Conservation (phyloP, 2,329 filamentous ascomycete genomes). For the Gyromitra esculenta region DNA sequence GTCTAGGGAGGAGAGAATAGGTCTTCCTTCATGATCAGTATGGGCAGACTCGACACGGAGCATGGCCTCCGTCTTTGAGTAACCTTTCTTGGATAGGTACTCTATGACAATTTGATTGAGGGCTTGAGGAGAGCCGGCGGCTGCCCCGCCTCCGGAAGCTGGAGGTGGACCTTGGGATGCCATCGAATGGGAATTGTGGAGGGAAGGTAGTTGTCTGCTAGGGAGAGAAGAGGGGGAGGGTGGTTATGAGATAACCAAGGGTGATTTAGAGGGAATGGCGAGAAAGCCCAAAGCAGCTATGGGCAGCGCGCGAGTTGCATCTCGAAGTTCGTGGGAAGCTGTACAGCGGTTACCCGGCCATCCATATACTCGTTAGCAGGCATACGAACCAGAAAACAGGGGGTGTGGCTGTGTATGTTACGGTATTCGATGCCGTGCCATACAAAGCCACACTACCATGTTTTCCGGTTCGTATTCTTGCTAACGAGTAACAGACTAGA, state of each 20-base stretch:
- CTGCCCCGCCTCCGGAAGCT: constrained; percentile 45
- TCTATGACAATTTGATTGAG: constrained; percentile 73
- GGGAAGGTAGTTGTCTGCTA: not conserved
- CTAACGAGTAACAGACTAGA: too few relatives aligned
- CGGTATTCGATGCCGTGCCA: too few relatives aligned
- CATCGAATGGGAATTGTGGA: constrained; percentile 14
- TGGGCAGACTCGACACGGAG: constrained; percentile 89
- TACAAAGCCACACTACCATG: too few relatives aligned
- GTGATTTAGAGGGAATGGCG: not conserved
- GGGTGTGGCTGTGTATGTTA: too few relatives aligned
- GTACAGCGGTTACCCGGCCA: constrained; percentile 14
- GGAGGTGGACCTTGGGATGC: constrained; percentile 47
- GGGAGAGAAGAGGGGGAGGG: not conserved
- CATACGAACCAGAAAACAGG: too few relatives aligned
- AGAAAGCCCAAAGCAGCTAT: not conserved
- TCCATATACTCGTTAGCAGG: too few relatives aligned
- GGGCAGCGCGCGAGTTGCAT: not conserved
- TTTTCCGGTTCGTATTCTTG: too few relatives aligned
- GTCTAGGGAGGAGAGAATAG: constrained; percentile 72
- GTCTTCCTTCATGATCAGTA: constrained; percentile 81
- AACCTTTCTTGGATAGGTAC: constrained; percentile 94
- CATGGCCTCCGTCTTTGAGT: constrained; percentile 89
- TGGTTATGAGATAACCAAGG: not conserved
- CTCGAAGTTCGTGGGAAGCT: not conserved
- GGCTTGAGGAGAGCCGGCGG: constrained; percentile 52